phyloP scores from a whole-genome alignment of 2,329 filamentous ascomycete genomes.

The Fusarium torulosum region DNA sequence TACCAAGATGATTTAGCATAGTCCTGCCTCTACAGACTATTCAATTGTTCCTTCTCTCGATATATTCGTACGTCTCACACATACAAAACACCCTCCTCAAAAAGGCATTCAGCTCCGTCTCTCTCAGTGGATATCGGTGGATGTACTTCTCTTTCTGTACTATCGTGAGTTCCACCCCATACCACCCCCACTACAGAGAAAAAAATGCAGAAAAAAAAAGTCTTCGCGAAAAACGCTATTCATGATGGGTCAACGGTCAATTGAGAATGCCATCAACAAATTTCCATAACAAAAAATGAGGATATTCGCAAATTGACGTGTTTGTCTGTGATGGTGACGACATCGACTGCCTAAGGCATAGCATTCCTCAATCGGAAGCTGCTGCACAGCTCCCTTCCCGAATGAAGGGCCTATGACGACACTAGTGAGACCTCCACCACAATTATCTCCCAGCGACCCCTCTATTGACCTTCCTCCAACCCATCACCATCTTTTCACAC shows the following conservation, averaged over 20 bases:
- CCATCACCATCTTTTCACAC: conserved; percentile 10
- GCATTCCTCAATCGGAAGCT: conserved; percentile 20
- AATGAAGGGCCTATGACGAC: conserved; percentile 37
- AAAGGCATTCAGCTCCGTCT: neutral
- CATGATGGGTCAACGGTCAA: neutral
- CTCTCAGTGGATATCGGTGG: neutral
- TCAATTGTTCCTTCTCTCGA: neutral
- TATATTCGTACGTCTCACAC: neutral
- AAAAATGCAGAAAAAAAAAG: conserved; percentile 1
- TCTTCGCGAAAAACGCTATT: neutral
- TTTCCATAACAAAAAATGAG: neutral
- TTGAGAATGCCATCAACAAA: neutral
- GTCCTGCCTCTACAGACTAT: too few species aligned
- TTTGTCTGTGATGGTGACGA: conserved; percentile 17
- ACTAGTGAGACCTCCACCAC: conserved; percentile 17
- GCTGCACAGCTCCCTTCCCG: conserved; percentile 8
- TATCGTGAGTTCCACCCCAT: conserved; percentile 15
- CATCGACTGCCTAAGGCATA: conserved; percentile 25
- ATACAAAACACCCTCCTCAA: neutral
- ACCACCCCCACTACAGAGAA: conserved; percentile 12
- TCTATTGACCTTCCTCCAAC: conserved; percentile 27
- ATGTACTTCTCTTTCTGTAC: neutral
- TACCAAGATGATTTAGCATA: too few species aligned
- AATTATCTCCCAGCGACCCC: conserved; percentile 9
- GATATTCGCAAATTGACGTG: neutral